A percentile compares a stretch with the other conserved stretches of the same genome.
Conservation (phyloP, 2,329 filamentous ascomycete species). For the Epichloe glyceriae region DNA sequence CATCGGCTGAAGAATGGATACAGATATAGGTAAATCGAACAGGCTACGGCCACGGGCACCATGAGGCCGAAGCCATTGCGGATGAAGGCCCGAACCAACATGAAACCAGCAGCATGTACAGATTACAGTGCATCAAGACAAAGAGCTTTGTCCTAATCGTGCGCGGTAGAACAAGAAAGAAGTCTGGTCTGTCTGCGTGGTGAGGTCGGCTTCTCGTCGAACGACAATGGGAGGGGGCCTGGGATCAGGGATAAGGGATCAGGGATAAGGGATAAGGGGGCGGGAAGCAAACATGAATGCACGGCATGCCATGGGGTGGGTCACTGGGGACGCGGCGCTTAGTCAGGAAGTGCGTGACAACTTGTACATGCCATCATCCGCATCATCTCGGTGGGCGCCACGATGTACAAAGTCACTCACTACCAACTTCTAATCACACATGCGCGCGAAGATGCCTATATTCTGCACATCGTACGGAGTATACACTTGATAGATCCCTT, state of each 20-base stretch:
- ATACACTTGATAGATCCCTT: no score
- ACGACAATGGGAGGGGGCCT: background rate
- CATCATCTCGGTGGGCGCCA: no score
- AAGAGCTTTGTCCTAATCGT: background rate
- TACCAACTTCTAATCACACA: no score
- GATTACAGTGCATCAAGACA: constrained; percentile 8
- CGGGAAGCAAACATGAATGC: no score
- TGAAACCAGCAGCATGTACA: constrained; percentile 30
- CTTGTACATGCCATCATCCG: no score
- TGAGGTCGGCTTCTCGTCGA: background rate
- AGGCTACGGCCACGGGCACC: constrained; percentile 51
- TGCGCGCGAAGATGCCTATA: no score
- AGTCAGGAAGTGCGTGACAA: background rate
- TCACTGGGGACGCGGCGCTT: background rate
- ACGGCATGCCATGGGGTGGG: background rate
- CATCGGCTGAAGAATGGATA: constrained; percentile 75
- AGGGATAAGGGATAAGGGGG: no score
- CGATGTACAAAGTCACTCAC: no score
- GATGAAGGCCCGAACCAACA: constrained; percentile 39
- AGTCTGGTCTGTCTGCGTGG: background rate
- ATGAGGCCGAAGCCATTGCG: constrained; percentile 42
- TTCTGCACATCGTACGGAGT: no score
- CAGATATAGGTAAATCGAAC: constrained; percentile 70
- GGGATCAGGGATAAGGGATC: background rate
- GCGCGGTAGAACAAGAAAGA: background rate